Evolutionary conservation across 495 filamentous ascomycete genomes (phyloP), one percentile per base, ranked within the genome.

Genomic region (Trichoderma gamsii): DNA sequence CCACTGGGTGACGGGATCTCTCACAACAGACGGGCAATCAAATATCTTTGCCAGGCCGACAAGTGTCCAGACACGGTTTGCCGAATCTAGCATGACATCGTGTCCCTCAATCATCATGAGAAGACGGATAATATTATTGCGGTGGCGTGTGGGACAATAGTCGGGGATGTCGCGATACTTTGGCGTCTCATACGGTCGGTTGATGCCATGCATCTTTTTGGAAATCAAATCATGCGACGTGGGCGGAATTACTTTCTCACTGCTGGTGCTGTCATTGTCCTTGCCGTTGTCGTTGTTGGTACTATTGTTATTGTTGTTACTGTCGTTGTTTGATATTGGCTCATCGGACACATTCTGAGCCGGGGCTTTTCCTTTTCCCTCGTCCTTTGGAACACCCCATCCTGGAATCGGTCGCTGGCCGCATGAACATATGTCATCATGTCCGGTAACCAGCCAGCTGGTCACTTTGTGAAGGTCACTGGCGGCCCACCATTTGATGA

Each of bases 31-130:
- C 0, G 81, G 78, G 23, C 88, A 80, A 2, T 86, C 81, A 25
- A 87, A 80, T 64, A 85, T 74, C 25, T 85, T 85, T 25, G 87
- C 87, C 3, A 90, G 74, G 11, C 80, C 83, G 18, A 85, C 85
- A 18, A 87, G 82, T 0, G 86, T 88, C 82, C 85, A 89, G 63
- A 88, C 72, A 32, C 88, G 86, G 46, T 83, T 78, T n/a, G 88
- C 87, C 0, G 87, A 89, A 71, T 90, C 83, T n/a, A 90, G 73
- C 3, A 79, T 73, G 1, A 86, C 77, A 52, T 78, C 76, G 0
- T 80, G 65, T 16, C 81, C 83, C 64, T 84, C 77, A 41, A 89
- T 77, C 35, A 78, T 81, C 68, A 80, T 76, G 15, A 90, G 76
- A 5, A 90, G 75, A 12, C 86, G 80, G 46, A 88, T 80, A 18